Evolutionary conservation across 345 rosid species (phyloP), one percentile per base, ranked within the genome.

Genomic region (Geranium rotundifolium): DNA sequence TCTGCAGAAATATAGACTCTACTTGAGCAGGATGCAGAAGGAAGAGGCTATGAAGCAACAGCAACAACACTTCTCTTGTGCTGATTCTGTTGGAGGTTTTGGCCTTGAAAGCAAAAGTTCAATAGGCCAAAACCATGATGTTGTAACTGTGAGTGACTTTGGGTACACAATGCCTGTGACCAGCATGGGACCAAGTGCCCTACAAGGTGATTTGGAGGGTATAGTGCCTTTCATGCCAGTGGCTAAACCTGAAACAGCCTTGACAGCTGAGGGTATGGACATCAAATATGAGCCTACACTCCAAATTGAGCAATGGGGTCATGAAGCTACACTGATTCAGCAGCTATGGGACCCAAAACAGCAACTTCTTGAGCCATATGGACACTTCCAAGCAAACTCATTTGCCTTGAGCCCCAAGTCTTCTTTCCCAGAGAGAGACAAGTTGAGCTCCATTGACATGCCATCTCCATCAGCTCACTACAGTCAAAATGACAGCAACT

Each of bases 1-100:
- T 66, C 0, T 70, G 87, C 96, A 92, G 98, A 92, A 92, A 69
- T 92, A 92, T 71, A 90, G 98, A 15, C 93, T 92, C 65, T 89
- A 89, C 78, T 78, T 92, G 80, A 81, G 85, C 74, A 79, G 98
- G 64, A 63, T 89, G 65, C 96, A 84, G 76, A 87, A 84, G 65
- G 96, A 74, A 2, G 80, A 79, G 71, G 90, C 83, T 70, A 52
- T 58, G 0, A 87, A 76, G 72, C 66, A 65, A 34, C 85, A 83
- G 81, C 81, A 75, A 72, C 70, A 77, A 52, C 93, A 92, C 65
- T 71, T 79, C 34, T 61, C 87, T 65, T 59, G 68, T 17, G 78
- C 75, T 72, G 88, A 82, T 61, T 62, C 85, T 9, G 60, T 72
- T 27, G 67, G 69, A 55, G 69, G 63, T 64, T 71, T 75, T 56